These are phyloP conservation scores for Ogataea methanolica DNA, from an alignment of 805 yeast species.

Conservation along the genomic window DNA sequence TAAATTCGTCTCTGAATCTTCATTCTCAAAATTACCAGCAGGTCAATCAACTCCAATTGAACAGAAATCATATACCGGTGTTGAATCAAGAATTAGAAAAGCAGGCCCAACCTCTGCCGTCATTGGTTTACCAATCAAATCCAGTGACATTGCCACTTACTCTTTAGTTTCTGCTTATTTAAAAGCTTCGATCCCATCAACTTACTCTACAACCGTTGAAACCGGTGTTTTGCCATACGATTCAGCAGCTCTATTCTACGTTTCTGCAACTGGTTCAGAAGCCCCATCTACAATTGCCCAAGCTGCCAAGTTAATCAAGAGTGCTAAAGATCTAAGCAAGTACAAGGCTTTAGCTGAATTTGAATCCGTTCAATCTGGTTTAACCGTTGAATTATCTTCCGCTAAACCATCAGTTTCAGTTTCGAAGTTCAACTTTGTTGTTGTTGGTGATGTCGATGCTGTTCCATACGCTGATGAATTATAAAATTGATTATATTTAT, in stretches of 20 bases:
- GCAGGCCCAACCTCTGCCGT: slow-evolving; percentile 67
- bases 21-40: slow-evolving; percentile 56
- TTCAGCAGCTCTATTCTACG: slow-evolving; percentile 77
- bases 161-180: slow-evolving; percentile 69
- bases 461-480: slow-evolving; percentile 90
- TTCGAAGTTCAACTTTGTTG: slow-evolving; percentile 64
- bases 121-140: slow-evolving; percentile 73
- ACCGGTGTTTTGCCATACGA: slow-evolving; percentile 60
- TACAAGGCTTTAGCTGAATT: slow-evolving; percentile 53
- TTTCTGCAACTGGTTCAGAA: slow-evolving; percentile 54
- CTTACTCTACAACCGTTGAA: slow-evolving; percentile 51
- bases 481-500: slow-evolving; percentile 31
- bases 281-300: slow-evolving; percentile 40
- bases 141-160: slow-evolving; percentile 59
- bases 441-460: slow-evolving; percentile 80
- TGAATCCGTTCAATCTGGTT: slow-evolving; percentile 38
- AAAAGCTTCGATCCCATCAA: slow-evolving; percentile 41
- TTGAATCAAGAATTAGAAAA: slow-evolving; percentile 61
- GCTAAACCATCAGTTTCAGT: slow-evolving; percentile 33
- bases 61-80: slow-evolving; percentile 51
- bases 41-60: slow-evolving; percentile 38
- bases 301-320: slow-evolving; percentile 24
- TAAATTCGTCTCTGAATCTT: slow-evolving; percentile 61
- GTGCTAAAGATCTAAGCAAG: slow-evolving; percentile 51
- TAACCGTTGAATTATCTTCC: slow-evolving; percentile 31